These are phyloP conservation scores for Huntiella omanensis DNA, from an alignment of 2,329 filamentous ascomycete species.

Conservation along the genomic window DNA sequence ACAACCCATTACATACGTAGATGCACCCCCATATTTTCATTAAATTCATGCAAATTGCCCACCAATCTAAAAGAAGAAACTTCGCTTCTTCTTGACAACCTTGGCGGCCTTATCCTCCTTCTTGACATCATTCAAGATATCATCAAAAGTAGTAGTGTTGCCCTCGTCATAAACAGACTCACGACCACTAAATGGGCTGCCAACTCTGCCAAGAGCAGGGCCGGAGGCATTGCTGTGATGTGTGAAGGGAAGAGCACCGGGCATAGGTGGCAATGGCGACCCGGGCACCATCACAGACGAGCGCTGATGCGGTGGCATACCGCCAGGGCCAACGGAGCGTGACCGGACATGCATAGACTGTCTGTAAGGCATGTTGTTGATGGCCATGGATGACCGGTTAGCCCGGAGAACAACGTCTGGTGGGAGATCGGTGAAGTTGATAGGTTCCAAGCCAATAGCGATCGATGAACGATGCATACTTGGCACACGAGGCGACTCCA, in stretches of 20 bases:
- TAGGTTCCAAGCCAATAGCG: conserved; percentile 24
- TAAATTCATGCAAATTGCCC: background rate
- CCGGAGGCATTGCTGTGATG: conserved; percentile 6
- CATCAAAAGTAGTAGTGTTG: conserved; percentile 26
- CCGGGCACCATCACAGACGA: background rate
- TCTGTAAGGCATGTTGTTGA: conserved; percentile 1
- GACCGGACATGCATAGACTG: conserved; percentile 7
- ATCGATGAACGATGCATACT: conserved; percentile 22
- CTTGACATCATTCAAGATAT: conserved; percentile 23
- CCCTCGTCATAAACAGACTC: conserved; percentile 15
- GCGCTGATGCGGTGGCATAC: conserved; percentile 2
- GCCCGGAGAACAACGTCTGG: conserved; percentile 4
- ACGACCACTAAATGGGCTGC: conserved; percentile 17
- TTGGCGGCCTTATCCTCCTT: conserved; percentile 15
- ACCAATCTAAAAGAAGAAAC: conserved; percentile 19
- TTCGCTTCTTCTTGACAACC: conserved; percentile 22
- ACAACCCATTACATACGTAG: too few relatives aligned
- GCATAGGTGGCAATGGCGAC: conserved; percentile 5
- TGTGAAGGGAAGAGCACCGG: conserved; percentile 3
- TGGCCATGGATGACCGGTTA: conserved; percentile 6
- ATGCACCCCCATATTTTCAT: background rate
- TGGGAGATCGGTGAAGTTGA: conserved; percentile 13
- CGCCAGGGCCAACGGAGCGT: conserved; percentile 6
- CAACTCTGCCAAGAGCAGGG: conserved; percentile 8
- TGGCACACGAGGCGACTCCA: conserved; percentile 7